Evolutionary conservation across 2,329 filamentous ascomycete species (phyloP).

Genomic region (Trichoderma oligosporum): DNA sequence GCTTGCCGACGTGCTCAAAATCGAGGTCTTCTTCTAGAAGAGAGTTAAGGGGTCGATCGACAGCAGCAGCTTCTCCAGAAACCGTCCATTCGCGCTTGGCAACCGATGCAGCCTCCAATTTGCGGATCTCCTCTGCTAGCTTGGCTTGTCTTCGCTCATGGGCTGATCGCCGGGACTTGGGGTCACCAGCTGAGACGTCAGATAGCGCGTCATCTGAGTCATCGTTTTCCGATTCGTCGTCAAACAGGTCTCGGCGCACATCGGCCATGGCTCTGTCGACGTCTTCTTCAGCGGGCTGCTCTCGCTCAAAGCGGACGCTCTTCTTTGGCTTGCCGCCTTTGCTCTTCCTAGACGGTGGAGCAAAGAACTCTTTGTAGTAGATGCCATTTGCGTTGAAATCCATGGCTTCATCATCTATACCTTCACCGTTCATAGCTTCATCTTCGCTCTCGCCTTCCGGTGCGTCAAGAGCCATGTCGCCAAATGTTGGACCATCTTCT

Average conservation of each 20-base stretch:
- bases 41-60: conserved; percentile 82
- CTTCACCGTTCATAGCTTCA: conserved; percentile 54
- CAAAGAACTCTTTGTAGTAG: conserved; percentile 92
- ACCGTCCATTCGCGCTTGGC: conserved; percentile 89
- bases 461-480: conserved; percentile 69
- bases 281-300: conserved; percentile 57
- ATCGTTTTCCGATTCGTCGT: conserved; percentile 64
- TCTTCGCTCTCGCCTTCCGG: conserved; percentile 66
- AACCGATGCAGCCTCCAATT: conserved; percentile 82
- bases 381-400: conserved; percentile 78
- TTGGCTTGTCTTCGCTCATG: conserved; percentile 86
- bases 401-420: conserved; percentile 54
- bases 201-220: conserved; percentile 63
- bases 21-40: conserved; percentile 92
- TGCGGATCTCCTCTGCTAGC: conserved; percentile 83
- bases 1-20: conserved; percentile 92
- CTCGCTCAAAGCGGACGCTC: conserved; percentile 39
- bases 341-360: conserved; percentile 66
- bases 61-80: conserved; percentile 78
- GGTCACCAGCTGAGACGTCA: conserved; percentile 64
- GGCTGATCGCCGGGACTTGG: conserved; percentile 70
- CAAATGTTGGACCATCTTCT: conserved; percentile 78
- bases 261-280: conserved; percentile 80
- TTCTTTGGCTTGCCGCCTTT: conserved; percentile 47
- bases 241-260: conserved; percentile 86